phyloP scores from a whole-genome alignment of 2,329 filamentous ascomycete genomes.

The Aspergillus jensenii region DNA sequence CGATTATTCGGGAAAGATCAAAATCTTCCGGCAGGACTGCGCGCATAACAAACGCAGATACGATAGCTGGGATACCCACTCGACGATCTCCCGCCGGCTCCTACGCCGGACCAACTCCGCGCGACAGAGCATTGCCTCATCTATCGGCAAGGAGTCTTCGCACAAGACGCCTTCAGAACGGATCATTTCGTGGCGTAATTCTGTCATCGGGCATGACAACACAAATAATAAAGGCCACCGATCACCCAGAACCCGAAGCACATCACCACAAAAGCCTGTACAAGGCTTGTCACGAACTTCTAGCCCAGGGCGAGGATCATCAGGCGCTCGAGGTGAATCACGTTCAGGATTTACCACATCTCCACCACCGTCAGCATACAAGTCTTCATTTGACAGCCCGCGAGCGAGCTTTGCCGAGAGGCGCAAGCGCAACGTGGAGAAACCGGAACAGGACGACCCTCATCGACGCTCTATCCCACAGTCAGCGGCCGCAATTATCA shows the following conservation, averaged over 20 bases:
- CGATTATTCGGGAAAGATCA: slow-evolving; percentile 84
- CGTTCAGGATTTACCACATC: slow-evolving; percentile 28
- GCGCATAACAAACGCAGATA: slow-evolving; percentile 75
- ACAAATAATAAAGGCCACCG: slow-evolving; percentile 17
- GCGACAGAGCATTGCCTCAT: slow-evolving; percentile 50
- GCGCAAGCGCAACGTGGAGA: slow-evolving; percentile 10
- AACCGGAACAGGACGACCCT: slow-evolving; percentile 8
- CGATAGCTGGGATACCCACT: slow-evolving; percentile 75
- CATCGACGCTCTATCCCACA: background rate
- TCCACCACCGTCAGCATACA: slow-evolving; percentile 26
- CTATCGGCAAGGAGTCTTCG: slow-evolving; percentile 45
- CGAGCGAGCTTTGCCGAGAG: slow-evolving; percentile 18
- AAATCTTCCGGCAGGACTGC: slow-evolving; percentile 94
- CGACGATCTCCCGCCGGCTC: slow-evolving; percentile 71
- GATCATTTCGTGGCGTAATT: slow-evolving; percentile 85
- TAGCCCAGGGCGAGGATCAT: slow-evolving; percentile 22
- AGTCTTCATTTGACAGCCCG: slow-evolving; percentile 22
- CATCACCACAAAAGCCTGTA: slow-evolving; percentile 49
- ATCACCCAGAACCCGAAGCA: slow-evolving; percentile 43
- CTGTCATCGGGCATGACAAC: slow-evolving; percentile 55
- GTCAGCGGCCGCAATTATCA: slow-evolving; percentile 24
- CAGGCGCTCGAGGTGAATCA: slow-evolving; percentile 28
- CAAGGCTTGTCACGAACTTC: slow-evolving; percentile 21
- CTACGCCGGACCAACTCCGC: slow-evolving; percentile 56
- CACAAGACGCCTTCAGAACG: slow-evolving; percentile 64